Conservation (phyloP, 345 rosid genomes). For the Lepidium didymum region DNA sequence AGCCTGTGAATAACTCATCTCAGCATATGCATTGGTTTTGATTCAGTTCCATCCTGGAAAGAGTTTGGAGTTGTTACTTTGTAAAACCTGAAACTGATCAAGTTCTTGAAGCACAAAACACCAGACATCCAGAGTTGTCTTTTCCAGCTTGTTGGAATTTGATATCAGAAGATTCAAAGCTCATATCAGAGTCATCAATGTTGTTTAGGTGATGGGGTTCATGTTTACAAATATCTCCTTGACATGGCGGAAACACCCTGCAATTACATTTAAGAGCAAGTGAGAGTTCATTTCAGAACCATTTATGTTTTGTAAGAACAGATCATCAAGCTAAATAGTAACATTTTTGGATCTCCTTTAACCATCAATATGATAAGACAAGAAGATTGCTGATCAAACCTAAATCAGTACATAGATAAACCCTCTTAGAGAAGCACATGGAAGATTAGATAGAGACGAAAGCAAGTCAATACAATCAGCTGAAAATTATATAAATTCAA, state of each 20-base stretch:
- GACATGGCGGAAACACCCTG: constrained; percentile 78
- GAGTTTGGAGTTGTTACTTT: neutral
- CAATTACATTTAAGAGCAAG: neutral
- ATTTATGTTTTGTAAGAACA: neutral
- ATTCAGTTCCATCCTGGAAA: neutral
- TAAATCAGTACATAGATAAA: neutral
- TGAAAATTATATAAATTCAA: neutral
- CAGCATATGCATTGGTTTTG: neutral
- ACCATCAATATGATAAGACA: neutral
- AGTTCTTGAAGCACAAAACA: neutral
- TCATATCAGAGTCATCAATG: constrained; percentile 17
- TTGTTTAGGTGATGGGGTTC: constrained; percentile 30
- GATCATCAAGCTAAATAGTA: neutral
- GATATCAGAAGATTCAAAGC: neutral
- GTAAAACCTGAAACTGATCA: neutral
- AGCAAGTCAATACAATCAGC: neutral
- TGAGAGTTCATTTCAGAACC: neutral
- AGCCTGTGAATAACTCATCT: neutral
- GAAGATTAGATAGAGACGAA: neutral
- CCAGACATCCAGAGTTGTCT: neutral
- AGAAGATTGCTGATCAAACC: neutral
- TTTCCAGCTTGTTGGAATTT: neutral
- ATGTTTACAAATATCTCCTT: constrained; percentile 53
- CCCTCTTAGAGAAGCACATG: neutral
- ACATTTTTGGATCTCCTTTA: neutral